These are phyloP conservation scores for Eutypella sp. DNA, from an alignment of 2,329 filamentous ascomycete genomes.

Conservation along the genomic window DNA sequence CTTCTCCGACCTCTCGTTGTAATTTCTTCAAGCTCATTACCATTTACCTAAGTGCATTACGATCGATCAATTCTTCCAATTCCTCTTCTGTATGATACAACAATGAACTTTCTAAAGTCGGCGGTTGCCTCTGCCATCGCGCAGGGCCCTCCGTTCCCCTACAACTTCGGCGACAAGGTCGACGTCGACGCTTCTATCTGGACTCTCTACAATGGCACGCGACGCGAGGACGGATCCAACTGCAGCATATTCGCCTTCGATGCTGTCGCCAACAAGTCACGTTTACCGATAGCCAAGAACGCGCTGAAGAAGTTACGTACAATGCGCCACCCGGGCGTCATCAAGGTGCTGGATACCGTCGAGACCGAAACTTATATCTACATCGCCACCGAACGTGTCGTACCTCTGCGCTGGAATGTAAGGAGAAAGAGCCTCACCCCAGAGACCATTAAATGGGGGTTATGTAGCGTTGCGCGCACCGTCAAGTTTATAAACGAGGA, in stretches of 20 bases:
- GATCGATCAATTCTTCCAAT: no score
- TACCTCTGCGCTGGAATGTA: constrained; percentile 84
- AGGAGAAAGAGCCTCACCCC: constrained; percentile 81
- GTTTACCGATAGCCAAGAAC: constrained; percentile 84
- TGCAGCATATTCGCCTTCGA: constrained; percentile 99
- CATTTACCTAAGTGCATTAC: not conserved
- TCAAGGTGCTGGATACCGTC: constrained; percentile 90
- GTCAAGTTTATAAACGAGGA: constrained; percentile 96
- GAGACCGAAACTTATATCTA: constrained; percentile 97
- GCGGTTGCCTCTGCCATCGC: constrained; percentile 95
- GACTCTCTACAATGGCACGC: constrained; percentile 93
- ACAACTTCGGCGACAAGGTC: constrained; percentile 86
- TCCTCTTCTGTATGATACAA: constrained; percentile 39
- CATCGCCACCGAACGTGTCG: constrained; percentile 87
- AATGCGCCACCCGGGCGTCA: constrained; percentile 86
- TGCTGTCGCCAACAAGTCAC: constrained; percentile 71
- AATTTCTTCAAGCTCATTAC: not conserved
- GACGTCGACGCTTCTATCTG: constrained; percentile 92
- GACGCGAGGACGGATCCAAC: constrained; percentile 84
- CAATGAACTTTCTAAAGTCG: constrained; percentile 97
- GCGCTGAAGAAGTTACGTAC: constrained; percentile 91
- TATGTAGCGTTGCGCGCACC: constrained; percentile 83
- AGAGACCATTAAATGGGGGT: constrained; percentile 95
- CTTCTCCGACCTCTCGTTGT: no score
- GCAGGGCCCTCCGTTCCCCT: constrained; percentile 88